A percentile compares a stretch with the other conserved stretches of the same genome.
Evolutionary conservation across 768 basidiomycete genomes (phyloP).

Genomic region (Asterophora lycoperdoides): DNA sequence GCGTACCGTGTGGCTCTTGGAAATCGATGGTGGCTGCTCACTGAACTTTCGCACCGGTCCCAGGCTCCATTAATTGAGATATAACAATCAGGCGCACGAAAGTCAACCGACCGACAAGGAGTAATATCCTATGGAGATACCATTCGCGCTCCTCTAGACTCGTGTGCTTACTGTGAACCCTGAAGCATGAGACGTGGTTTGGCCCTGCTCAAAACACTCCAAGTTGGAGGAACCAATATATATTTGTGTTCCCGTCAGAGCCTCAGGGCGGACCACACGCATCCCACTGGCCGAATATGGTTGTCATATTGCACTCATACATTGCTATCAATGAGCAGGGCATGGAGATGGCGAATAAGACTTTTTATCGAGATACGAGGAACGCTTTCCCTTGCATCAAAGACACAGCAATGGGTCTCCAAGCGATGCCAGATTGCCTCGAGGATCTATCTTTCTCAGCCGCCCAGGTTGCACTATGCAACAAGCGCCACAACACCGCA

Average conservation of each 20-base stretch:
- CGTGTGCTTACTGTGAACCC: neutral
- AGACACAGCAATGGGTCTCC: too few relatives aligned
- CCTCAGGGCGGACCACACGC: neutral
- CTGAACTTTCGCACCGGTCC: neutral
- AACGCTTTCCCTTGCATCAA: too few relatives aligned
- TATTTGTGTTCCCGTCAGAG: neutral
- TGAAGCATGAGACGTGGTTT: neutral
- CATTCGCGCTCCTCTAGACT: neutral
- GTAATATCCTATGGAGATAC: neutral
- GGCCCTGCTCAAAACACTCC: neutral
- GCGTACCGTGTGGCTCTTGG: neutral
- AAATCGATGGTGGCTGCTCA: neutral
- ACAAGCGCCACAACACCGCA: neutral
- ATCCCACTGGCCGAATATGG: slow-evolving; percentile 2
- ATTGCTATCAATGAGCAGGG: slow-evolving; percentile 4
- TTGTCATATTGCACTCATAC: neutral
- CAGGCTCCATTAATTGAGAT: too few relatives aligned
- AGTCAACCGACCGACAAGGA: neutral
- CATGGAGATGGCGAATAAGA: slow-evolving; percentile 1
- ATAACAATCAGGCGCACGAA: too few relatives aligned
- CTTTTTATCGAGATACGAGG: too few relatives aligned
- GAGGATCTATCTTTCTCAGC: neutral
- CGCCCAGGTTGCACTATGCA: neutral
- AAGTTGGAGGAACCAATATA: too few relatives aligned
- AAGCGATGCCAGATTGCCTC: neutral